phyloP scores from a whole-genome alignment of 345 rosid genomes.

The Citropsis articulata region DNA sequence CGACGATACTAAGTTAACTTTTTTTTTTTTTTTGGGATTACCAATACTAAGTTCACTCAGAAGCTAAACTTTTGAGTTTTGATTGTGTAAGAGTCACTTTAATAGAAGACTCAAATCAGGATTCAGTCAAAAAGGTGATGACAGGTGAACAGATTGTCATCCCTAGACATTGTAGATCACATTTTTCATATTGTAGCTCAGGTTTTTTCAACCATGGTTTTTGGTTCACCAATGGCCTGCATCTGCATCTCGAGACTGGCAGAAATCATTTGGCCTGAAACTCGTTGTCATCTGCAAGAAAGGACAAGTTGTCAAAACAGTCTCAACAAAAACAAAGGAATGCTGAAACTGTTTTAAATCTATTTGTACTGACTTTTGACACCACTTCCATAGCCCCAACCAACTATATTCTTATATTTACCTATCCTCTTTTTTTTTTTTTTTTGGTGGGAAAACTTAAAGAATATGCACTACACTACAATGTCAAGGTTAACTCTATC shows the following conservation, averaged over 20 bases:
- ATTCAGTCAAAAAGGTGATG: not conserved
- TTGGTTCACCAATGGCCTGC: conserved; percentile 44
- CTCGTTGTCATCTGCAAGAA: conserved; percentile 54
- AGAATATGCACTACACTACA: not conserved
- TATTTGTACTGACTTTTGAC: not conserved
- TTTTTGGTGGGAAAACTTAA: not conserved
- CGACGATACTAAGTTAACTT: no score
- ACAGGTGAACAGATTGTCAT: no score
- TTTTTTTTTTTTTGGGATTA: no score
- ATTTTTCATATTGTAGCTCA: not conserved
- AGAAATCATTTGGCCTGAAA: conserved; percentile 61
- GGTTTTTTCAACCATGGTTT: not conserved
- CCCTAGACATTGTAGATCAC: no score
- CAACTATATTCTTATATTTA: not conserved
- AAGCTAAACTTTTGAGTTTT: not conserved
- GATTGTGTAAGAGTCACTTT: not conserved
- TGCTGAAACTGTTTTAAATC: no score
- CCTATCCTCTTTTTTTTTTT: not conserved
- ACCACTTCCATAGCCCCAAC: not conserved
- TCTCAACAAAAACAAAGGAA: not conserved
- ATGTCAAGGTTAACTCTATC: not conserved
- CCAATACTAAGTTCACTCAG: not conserved
- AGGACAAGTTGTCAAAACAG: not conserved
- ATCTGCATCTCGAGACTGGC: conserved; percentile 56
- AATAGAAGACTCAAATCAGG: not conserved